These are phyloP conservation scores for Mucor velutinosus DNA, from an alignment of 371 early-diverging fungal genomes.

Conservation along the genomic window DNA sequence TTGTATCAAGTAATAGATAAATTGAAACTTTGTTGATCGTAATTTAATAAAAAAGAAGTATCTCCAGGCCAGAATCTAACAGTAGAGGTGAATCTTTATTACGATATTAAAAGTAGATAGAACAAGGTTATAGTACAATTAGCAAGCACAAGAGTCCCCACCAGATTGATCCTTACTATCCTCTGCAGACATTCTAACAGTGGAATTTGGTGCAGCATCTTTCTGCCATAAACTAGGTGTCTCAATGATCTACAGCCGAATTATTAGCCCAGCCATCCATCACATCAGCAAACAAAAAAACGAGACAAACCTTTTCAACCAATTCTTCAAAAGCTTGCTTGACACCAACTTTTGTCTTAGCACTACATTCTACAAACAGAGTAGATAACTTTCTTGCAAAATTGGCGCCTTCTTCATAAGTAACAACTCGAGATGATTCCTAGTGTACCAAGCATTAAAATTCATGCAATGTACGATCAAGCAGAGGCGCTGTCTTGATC, in stretches of 20 bases:
- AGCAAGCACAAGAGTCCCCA: conserved; percentile 20
- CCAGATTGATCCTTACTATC: conserved; percentile 2
- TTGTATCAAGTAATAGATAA: too few relatives aligned
- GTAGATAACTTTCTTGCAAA: conserved; percentile 86
- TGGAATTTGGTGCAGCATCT: conserved; percentile 41
- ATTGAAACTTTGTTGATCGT: too few relatives aligned
- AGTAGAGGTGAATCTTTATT: too few relatives aligned
- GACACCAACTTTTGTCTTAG: conserved; percentile 42
- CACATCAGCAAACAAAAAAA: background rate
- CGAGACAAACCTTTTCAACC: conserved; percentile 19
- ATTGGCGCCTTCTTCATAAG: conserved; percentile 86
- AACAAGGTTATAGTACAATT: background rate
- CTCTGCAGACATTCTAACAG: conserved; percentile 16
- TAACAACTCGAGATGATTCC: conserved; percentile 81
- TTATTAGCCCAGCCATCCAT: background rate
- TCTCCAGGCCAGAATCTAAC: too few relatives aligned
- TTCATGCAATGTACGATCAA: background rate
- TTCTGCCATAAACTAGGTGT: conserved; percentile 82
- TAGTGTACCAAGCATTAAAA: conserved; percentile 5
- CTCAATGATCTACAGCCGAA: conserved; percentile 62
- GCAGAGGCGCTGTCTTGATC: background rate
- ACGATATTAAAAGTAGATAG: too few relatives aligned
- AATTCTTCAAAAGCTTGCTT: conserved; percentile 16
- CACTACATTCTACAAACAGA: conserved; percentile 94
- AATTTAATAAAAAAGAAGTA: too few relatives aligned